These are phyloP conservation scores for Sporothrix luriei DNA, from an alignment of 2,329 filamentous ascomycete genomes.

Conservation along the genomic window DNA sequence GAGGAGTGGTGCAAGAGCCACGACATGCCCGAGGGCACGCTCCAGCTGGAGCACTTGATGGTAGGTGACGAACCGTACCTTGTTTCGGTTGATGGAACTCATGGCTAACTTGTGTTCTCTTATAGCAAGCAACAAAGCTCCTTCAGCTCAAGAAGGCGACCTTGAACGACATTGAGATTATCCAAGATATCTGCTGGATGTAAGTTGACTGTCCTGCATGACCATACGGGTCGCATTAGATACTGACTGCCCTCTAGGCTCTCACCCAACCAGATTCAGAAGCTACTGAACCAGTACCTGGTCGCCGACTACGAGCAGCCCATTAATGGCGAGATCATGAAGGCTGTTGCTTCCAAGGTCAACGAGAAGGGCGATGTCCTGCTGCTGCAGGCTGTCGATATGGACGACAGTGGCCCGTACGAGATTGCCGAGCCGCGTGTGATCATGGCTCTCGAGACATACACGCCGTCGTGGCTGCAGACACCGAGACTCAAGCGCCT, in stretches of 20 bases:
- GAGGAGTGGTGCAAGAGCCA: constrained; percentile 99
- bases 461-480: constrained; percentile 98
- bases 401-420: constrained; percentile 98
- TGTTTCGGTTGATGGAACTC: neutral
- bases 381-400: constrained; percentile 90
- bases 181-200: constrained; percentile 99
- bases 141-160: constrained; percentile 98
- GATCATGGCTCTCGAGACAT: constrained; percentile 95
- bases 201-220: constrained; percentile 56
- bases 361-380: constrained; percentile 98
- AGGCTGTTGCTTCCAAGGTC: constrained; percentile 93
- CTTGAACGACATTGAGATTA: constrained; percentile 98
- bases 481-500: constrained; percentile 91
- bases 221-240: neutral
- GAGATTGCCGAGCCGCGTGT: constrained; percentile 96
- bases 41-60: constrained; percentile 98
- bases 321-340: constrained; percentile 99
- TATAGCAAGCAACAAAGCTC: constrained; percentile 92
- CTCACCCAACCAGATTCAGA: constrained; percentile 98
- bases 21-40: constrained; percentile 96
- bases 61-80: constrained; percentile 50
- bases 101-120: constrained; percentile 38
- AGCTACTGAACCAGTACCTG: constrained; percentile 96
- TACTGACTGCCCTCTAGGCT: constrained; percentile 59
- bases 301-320: constrained; percentile 99